Percentiles rank a stretch among this genome's conserved stretches.
Conservation (phyloP, 495 filamentous ascomycete species). For the Penicillium paradoxum region DNA sequence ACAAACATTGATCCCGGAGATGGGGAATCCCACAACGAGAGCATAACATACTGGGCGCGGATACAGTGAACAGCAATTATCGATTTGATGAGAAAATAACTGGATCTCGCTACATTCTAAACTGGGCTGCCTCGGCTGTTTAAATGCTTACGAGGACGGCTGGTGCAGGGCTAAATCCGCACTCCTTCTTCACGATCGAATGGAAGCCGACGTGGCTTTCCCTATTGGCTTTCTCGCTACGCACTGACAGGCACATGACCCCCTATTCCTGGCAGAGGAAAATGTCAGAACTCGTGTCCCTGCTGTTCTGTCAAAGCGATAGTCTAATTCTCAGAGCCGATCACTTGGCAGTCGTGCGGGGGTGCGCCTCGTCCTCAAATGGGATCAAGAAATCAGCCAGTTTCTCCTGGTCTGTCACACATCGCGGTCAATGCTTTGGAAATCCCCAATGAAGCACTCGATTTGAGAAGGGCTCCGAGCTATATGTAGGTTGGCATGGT, state of each 20-base stretch:
- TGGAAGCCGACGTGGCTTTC: no score
- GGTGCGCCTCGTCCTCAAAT: slow-evolving; percentile 2
- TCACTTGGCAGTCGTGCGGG: slow-evolving; percentile 17
- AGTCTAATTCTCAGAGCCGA: background rate
- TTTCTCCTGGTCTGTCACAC: background rate
- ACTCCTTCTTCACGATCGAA: no score
- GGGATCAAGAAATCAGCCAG: slow-evolving; percentile 1
- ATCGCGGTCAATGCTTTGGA: background rate
- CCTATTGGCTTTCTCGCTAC: no score
- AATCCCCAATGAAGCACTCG: background rate
- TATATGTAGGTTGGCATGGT: background rate
- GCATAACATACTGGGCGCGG: background rate
- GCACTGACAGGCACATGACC: background rate
- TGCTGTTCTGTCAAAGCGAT: background rate
- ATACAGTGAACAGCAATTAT: no score
- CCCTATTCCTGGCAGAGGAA: background rate
- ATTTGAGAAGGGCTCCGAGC: background rate
- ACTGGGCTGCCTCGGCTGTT: background rate
- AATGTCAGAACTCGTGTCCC: background rate
- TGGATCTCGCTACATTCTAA: background rate
- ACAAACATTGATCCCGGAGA: no score
- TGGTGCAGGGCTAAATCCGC: no score
- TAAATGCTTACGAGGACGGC: no score
- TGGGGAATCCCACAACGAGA: no score
- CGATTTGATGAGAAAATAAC: no score